A percentile compares a stretch with the other conserved stretches of the same genome.
phyloP scores from a whole-genome alignment of 1,284 basidiomycete species.

The Xanthoconium separans region DNA sequence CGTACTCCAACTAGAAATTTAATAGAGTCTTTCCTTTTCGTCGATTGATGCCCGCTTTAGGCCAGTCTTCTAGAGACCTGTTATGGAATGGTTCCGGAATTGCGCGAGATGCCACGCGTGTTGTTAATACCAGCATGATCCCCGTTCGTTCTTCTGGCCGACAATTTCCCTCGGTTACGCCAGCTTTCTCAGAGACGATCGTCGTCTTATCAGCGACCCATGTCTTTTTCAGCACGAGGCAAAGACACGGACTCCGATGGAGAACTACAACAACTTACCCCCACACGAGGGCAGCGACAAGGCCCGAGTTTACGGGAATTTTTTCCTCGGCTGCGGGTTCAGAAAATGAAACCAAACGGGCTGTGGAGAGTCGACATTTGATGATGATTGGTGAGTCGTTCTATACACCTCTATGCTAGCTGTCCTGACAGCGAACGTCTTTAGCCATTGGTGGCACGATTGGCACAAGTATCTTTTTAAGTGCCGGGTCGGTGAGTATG shows the following conservation, averaged over 20 bases:
- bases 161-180: background rate
- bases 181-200: background rate
- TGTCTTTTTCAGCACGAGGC: conserved; percentile 1
- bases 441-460: conserved; percentile 46
- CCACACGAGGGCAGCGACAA: background rate
- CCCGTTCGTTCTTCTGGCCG: background rate
- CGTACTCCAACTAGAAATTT: conserved; percentile 15
- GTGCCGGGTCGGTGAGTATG: conserved; percentile 40
- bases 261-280: background rate
- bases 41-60: background rate
- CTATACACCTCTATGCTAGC: background rate
- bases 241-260: conserved; percentile 3
- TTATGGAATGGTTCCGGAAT: background rate
- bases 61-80: background rate
- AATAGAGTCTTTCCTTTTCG: conserved; percentile 2
- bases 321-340: conserved; percentile 10
- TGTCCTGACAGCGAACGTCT: background rate
- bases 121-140: background rate
- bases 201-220: background rate
- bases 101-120: background rate
- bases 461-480: conserved; percentile 46
- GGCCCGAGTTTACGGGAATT: background rate
- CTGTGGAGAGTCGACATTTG: conserved; percentile 40
- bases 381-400: conserved; percentile 42
- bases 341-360: conserved; percentile 37